Base-by-base conservation (phyloP, 495 filamentous ascomycete genomes). In the Friedmanniomyces simplex region DNA sequence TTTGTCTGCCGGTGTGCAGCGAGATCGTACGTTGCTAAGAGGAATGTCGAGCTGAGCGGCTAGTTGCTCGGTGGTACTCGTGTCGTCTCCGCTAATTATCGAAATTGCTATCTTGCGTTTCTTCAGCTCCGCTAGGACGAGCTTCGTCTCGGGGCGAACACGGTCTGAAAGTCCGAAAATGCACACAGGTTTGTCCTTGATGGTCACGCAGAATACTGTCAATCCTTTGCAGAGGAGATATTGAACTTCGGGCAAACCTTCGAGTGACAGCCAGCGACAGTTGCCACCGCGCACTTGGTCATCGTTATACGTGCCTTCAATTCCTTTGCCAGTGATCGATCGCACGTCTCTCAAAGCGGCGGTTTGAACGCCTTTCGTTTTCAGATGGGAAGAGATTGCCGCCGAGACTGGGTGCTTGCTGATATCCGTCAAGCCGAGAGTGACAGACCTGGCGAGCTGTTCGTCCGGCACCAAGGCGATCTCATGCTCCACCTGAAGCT, bases 41-140 rank as follows among this genome's bases (percentile, higher is more conserved):
- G 78, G 66, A 37, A 91, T 84, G 8, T 69, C 68, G 0, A 91
- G 72, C 18, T 70, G 57, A 1, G 56, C 48, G 3, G 83, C 85
- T 7, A 85, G 56, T 1, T 72, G 61, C 0, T 72, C 70, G 3
- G 89, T 85, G 6, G 82, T 75, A 16, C 71, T 74, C 26, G 76
- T 71, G 55, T 85, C 78, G 58, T 93, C 88, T 21, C 88, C 88
- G 10, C 83, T 87, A 36, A 91, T 65, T 39, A 93, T 70, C 34
- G 80, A 81, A 2, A 85, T 71, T 0, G 71, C 57, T 28, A 89
- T 82, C 12, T 70, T 71, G n/a, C 80, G 77, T n/a, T 67, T 61
- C 13, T 73, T 71, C 0, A 93, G 73, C 14, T 69, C 63, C 11
- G 67, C 49, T 13, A 91, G 60, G 2, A 79, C 74, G 0, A 37